Evolutionary conservation across 2,329 filamentous ascomycete genomes (phyloP), one percentile per base, ranked within the genome.

Genomic region (Aspergillus alliaceus): DNA sequence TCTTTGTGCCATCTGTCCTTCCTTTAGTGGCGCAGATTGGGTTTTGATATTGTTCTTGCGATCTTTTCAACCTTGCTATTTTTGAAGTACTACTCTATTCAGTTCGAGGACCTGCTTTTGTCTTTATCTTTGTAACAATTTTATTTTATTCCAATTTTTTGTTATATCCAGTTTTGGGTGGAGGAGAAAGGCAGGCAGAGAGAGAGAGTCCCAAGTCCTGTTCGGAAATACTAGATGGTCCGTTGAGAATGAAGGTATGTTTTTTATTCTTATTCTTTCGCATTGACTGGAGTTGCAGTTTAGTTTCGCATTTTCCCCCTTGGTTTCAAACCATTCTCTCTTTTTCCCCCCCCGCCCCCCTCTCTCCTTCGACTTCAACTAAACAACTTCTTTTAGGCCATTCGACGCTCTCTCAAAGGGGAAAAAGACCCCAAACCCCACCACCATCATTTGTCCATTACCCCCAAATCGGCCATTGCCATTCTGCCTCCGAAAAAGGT

Each of bases 401-500:
- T 96, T 77, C 86, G 92, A 74, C 85, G 91, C 78, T 96, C 91
- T 61, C 89, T 96, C 78, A 96, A 96, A 80, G 89, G 90, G 75
- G 91, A 96, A 66, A 96, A 92, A 82, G 84, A 86, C 63, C 74
- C 78, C 60, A 86, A 88, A 73, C 85, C 60, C 60, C 60, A 64
- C 59, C 66, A 66, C 58, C 66, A 64, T 50, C 68, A 44, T 44
- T 89, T 90, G 65, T 88, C 89, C 56, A 90, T 96, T 65, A 86
- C 88, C 15, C 88, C 90, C 62, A 96, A 96, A 75, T 89, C 92
- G 55, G 90, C 91, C 39, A 85, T 93, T 64, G 91, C 92, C 52
- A 96, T 96, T 70, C 85, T 95, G 25, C 91, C 93, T 53, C 93
- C 93, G 1, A 96, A 96, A 78, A 96, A 96, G 87, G 91, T 96